These are phyloP conservation scores for Metschnikowia proteae DNA, from an alignment of 805 yeast species.

Conservation along the genomic window DNA sequence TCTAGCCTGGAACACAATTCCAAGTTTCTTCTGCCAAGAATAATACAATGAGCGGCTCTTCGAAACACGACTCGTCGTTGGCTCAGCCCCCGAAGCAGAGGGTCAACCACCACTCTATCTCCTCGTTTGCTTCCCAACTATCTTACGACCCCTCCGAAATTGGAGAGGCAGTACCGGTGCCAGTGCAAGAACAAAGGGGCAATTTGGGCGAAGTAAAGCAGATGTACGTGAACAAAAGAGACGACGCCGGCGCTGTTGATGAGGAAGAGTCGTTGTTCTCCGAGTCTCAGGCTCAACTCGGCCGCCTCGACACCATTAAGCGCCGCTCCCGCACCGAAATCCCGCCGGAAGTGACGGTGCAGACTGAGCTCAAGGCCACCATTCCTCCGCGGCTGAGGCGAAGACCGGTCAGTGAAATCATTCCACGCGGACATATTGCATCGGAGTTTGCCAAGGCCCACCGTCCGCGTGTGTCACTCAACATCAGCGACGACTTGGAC, in stretches of 20 bases:
- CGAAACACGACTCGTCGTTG: conserved; percentile 2
- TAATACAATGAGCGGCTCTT: neutral
- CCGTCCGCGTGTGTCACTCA: conserved; percentile 22
- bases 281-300: conserved; percentile 16
- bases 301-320: conserved; percentile 22
- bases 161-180: conserved; percentile 20
- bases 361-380: conserved; percentile 33
- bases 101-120: conserved; percentile 4
- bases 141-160: conserved; percentile 21
- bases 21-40: neutral
- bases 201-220: conserved; percentile 11
- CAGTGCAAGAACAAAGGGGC: conserved; percentile 9
- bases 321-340: conserved; percentile 8
- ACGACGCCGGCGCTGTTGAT: neutral
- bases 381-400: conserved; percentile 39
- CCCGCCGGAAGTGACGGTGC: conserved; percentile 29
- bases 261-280: conserved; percentile 16
- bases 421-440: conserved; percentile 4
- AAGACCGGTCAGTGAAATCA: conserved; percentile 33
- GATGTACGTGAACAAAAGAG: conserved; percentile 8
- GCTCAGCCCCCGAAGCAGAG: neutral
- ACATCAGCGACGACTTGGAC: conserved; percentile 36
- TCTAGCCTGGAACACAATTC: too few species aligned
- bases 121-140: conserved; percentile 10
- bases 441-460: neutral